Evolutionary conservation across 768 basidiomycete species (phyloP).

Genomic region (Boletus edulis): DNA sequence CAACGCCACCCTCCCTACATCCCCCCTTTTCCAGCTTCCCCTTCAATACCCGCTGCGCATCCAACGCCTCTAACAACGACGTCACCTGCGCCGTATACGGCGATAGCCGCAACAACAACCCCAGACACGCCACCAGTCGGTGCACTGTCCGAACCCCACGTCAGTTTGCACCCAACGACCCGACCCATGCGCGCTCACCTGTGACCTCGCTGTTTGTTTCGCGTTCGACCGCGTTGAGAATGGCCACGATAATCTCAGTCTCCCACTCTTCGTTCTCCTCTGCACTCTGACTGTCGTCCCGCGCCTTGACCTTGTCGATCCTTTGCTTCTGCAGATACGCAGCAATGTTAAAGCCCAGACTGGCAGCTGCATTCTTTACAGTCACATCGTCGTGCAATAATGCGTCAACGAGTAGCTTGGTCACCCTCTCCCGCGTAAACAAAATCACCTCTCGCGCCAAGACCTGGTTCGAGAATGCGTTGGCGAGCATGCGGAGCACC

Average conservation of each 20-base stretch:
- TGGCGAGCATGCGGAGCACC: constrained; percentile 64
- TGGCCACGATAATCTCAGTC: constrained; percentile 75
- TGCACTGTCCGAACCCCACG: constrained; percentile 47
- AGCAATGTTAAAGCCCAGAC: constrained; percentile 75
- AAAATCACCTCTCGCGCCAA: constrained; percentile 42
- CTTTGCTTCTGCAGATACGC: constrained; percentile 62
- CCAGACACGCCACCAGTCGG: constrained; percentile 77
- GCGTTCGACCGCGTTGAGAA: constrained; percentile 74
- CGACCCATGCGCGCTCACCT: constrained; percentile 47
- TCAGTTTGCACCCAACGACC: not conserved
- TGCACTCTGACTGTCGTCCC: constrained; percentile 34
- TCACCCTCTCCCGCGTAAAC: constrained; percentile 36
- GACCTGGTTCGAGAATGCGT: constrained; percentile 51
- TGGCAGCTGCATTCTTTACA: constrained; percentile 79
- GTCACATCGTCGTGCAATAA: constrained; percentile 65
- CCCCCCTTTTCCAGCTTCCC: constrained; percentile 56
- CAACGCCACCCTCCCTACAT: constrained; percentile 47
- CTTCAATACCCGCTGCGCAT: constrained; percentile 52
- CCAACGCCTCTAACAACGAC: constrained; percentile 69
- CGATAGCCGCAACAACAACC: constrained; percentile 70
- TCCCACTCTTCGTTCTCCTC: constrained; percentile 80
- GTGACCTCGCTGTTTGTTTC: constrained; percentile 79
- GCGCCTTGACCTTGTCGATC: constrained; percentile 40
- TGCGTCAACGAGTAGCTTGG: constrained; percentile 58
- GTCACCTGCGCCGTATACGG: constrained; percentile 60